Conservation (phyloP, 495 filamentous ascomycete species). For the Hypoxylon lienhwacheense region DNA sequence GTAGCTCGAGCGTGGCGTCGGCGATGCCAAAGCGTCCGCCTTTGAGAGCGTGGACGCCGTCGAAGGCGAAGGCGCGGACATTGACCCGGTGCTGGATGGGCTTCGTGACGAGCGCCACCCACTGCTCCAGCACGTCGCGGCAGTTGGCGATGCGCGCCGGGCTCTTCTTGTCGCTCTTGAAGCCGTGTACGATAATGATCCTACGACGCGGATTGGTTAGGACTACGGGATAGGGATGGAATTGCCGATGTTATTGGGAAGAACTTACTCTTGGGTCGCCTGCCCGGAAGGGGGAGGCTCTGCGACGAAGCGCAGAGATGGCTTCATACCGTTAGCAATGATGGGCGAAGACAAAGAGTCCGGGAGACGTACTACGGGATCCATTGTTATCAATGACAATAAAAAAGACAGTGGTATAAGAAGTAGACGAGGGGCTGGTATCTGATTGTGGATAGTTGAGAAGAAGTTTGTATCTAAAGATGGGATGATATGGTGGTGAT, state of each 20-base stretch:
- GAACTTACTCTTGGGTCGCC: slow-evolving; percentile 10
- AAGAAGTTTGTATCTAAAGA: no score
- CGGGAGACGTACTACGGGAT: no score
- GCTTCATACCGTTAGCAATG: neutral
- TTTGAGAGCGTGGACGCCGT: slow-evolving; percentile 5
- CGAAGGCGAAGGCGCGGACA: slow-evolving; percentile 14
- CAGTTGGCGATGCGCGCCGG: slow-evolving; percentile 1
- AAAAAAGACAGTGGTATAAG: no score
- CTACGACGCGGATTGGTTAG: neutral
- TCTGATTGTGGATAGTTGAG: no score
- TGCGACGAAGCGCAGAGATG: neutral
- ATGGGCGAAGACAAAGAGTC: neutral
- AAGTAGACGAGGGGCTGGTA: no score
- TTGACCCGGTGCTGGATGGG: slow-evolving; percentile 4
- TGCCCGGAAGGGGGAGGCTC: neutral
- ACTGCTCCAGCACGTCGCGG: slow-evolving; percentile 7
- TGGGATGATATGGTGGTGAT: no score
- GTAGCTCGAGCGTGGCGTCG: neutral
- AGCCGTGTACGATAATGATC: slow-evolving; percentile 29
- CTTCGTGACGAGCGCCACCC: neutral
- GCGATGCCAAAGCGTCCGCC: neutral
- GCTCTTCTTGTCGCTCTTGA: neutral
- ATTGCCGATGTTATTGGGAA: no score
- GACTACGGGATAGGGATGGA: no score
- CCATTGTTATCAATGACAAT: no score